These are phyloP conservation scores for Nemophila menziesii DNA, from an alignment of 257 asterid genomes.

Conservation along the genomic window DNA sequence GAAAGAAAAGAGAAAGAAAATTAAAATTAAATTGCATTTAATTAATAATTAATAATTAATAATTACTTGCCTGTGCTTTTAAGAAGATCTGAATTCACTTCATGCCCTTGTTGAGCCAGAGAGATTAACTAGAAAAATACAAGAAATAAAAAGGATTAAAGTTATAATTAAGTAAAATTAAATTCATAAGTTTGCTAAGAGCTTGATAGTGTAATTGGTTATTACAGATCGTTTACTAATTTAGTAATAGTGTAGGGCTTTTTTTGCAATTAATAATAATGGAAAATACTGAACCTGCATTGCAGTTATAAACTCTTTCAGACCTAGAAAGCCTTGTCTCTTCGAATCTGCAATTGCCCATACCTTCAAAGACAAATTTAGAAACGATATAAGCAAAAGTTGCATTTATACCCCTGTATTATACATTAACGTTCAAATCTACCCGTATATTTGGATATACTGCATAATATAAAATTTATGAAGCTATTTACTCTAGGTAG, in stretches of 20 bases:
- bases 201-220: too few relatives aligned
- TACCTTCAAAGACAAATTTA: conserved; percentile 32
- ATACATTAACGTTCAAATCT: too few relatives aligned
- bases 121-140: conserved; percentile 49
- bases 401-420: neutral
- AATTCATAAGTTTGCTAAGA: too few relatives aligned
- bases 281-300: conserved; percentile 53
- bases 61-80: conserved; percentile 44
- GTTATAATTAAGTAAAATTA: too few relatives aligned
- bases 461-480: too few relatives aligned
- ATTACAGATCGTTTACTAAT: too few relatives aligned
- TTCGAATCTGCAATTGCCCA: conserved; percentile 92
- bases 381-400: neutral
- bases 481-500: too few relatives aligned
- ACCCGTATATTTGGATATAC: too few relatives aligned
- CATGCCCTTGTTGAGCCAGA: conserved; percentile 78
- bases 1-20: neutral
- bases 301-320: conserved; percentile 71
- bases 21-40: neutral
- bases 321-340: conserved; percentile 78
- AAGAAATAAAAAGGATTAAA: neutral
- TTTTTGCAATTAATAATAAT: neutral
- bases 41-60: too few relatives aligned
- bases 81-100: conserved; percentile 39
- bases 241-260: too few relatives aligned